A percentile compares a stretch with the other conserved stretches of the same genome.
phyloP scores from a whole-genome alignment of 345 rosid genomes.

The Hypericum perforatum region DNA sequence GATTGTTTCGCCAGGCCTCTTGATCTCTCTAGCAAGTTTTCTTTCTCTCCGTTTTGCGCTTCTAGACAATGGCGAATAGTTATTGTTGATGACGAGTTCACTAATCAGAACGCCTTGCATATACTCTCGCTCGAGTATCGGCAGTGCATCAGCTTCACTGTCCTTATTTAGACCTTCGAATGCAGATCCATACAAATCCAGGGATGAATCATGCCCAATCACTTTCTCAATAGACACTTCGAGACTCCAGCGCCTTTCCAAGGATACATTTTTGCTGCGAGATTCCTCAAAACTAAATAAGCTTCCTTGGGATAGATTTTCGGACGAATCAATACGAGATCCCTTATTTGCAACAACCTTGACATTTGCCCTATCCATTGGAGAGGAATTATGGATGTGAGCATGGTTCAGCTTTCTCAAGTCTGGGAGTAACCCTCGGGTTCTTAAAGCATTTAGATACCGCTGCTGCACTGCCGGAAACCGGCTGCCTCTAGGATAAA shows the following conservation, averaged over 20 bases:
- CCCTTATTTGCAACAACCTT: slow-evolving; percentile 39
- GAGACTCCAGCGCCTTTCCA: slow-evolving; percentile 96
- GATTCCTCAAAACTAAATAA: slow-evolving; percentile 73
- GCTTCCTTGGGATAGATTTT: slow-evolving; percentile 54
- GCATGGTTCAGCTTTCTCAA: slow-evolving; percentile 56
- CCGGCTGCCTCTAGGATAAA: slow-evolving; percentile 69
- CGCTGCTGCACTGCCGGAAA: slow-evolving; percentile 61
- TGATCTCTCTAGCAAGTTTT: slow-evolving; percentile 66
- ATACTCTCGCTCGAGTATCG: slow-evolving; percentile 86
- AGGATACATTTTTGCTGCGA: slow-evolving; percentile 54
- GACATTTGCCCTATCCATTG: slow-evolving; percentile 51
- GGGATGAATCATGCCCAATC: slow-evolving; percentile 68
- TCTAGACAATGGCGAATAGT: slow-evolving; percentile 63
- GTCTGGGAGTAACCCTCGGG: slow-evolving; percentile 82
- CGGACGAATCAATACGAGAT: slow-evolving; percentile 28
- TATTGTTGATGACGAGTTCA: slow-evolving; percentile 64
- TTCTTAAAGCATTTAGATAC: slow-evolving; percentile 73
- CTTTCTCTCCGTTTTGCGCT: slow-evolving; percentile 63
- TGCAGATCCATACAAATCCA: slow-evolving; percentile 16
- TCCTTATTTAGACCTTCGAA: slow-evolving; percentile 32
- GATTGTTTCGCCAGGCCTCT: slow-evolving; percentile 89
- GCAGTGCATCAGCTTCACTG: slow-evolving; percentile 27
- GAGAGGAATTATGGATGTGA: slow-evolving; percentile 49
- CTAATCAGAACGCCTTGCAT: slow-evolving; percentile 96
- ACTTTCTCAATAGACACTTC: slow-evolving; percentile 94